Base-by-base conservation (phyloP, 805 yeast genomes). In the Barnettozyma pratensis region DNA sequence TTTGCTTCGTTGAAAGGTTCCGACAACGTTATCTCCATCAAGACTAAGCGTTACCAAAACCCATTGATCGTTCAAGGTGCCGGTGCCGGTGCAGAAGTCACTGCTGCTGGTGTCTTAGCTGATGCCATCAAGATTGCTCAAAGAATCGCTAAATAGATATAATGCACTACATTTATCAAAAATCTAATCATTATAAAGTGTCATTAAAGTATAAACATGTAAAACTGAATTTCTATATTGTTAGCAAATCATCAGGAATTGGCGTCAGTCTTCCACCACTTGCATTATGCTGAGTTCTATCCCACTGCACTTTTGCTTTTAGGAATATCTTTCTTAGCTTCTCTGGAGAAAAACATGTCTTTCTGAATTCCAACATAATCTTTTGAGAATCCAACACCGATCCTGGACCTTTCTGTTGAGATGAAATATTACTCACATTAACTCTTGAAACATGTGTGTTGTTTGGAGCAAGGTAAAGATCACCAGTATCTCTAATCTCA, bases 31-130 rank as follows among this genome's bases (percentile, higher is more conserved):
- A 85, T 94, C 53, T 83, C 97, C 26, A 86, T 94, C 72, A 84
- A 83, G 67, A 85, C 97, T 32, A 83, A 87, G 66, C 86, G 99
- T 73, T 94, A 94, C 70, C 79, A 85, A 38, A 89, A 88, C 70
- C 99, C 99, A 46, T 76, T 94, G 66, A 85, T 94, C 54, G 79
- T 94, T 60, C 99, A 94, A 76, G 99, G 99, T 71, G 99, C 99
- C 32, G 99, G 96, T 59, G 80, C 96, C 60, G 94, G 95, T 63
- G 83, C 83, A 41, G 86, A 72, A 14, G 87, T 83, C 41, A 81
- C 87, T 32, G 87, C 87, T 51, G 83, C 85, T 59, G 99, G 99
- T 69, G 97, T 94, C 40, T 77, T 94, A 57, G 96, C 95, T 46
- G 99, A 94, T 66, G 83, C 87, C 36, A 78, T 94, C 65, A 94